Base-by-base conservation (phyloP, 805 yeast species). In the Hanseniaspora nectarophila region DNA sequence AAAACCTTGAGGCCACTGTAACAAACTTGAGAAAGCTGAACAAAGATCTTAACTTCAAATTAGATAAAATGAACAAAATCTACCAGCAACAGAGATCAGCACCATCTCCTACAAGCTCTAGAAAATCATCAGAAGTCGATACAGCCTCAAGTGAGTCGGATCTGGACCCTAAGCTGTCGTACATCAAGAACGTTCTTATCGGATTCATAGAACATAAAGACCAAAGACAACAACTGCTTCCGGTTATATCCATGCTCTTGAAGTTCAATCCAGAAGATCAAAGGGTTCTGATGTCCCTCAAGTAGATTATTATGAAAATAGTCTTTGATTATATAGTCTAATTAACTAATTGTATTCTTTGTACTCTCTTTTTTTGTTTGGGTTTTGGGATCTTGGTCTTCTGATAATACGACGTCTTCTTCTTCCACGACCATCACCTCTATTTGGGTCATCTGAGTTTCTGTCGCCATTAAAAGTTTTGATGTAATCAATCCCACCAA, bases 171-270 rank as follows among this genome's bases (percentile, higher is more conserved):
- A 82, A 78, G 59, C 72, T 82, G 20, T 85, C 94, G 12, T 90
- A 90, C 63, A 73, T 88, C 48, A 85, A 85, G 64, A 92, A 92
- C 62, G 96, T 90, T 2, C 66, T 90, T n/a, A 69, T 90, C 2
- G 97, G 97, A 2, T 92, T 84, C 63, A 67, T 92, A 51, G 96
- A 89, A 61, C 95, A 85, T 62, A 84, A 76, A 61, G 98, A 90
- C n/a, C 97, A 89, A 66, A 73, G 97, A 54, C 78, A 73, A 28
- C 86, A 81, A 63, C 72, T 90, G 40, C 69, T 92, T 31, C 97
- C 97, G 0, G 97, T 92, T 6, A 70, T 90, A 23, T 76, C 89
- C 45, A 80, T 85, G 57, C 66, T 90, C 48, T 73, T 90, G 55
- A 78, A 80, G 51, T 68, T 90, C 61, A 77, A 73, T 46, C 77